Conservation (phyloP, 345 rosid species). For the Ceriops zippeliana region DNA sequence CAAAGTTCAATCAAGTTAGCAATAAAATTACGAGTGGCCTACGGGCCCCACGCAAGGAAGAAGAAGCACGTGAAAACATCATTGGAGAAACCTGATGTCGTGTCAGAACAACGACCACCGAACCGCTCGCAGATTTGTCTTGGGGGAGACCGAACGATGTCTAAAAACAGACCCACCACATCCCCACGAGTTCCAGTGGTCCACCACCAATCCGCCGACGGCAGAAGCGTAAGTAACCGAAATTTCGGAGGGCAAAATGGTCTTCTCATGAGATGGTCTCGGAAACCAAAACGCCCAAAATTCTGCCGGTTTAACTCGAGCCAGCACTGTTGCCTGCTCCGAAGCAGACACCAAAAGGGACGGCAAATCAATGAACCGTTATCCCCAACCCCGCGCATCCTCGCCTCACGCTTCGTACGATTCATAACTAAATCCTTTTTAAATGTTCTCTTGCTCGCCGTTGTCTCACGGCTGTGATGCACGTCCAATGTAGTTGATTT, state of each 20-base stretch:
- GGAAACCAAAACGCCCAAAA: conserved; percentile 25
- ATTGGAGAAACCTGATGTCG: conserved; percentile 22
- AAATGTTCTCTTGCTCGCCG: not conserved
- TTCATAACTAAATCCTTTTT: not conserved
- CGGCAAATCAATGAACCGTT: conserved; percentile 31
- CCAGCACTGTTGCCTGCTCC: conserved; percentile 61
- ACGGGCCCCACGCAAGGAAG: conserved; percentile 4
- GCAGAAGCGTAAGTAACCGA: conserved; percentile 13
- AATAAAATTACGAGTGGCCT: no score
- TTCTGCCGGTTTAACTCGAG: conserved; percentile 50
- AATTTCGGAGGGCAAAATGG: conserved; percentile 13
- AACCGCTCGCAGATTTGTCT: conserved; percentile 6
- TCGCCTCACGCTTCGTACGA: conserved; percentile 13
- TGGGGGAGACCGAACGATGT: not conserved
- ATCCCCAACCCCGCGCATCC: conserved; percentile 33
- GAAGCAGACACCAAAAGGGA: conserved; percentile 58
- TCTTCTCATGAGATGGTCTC: not conserved
- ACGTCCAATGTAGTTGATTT: no score
- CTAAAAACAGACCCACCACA: conserved; percentile 13
- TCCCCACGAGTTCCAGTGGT: conserved; percentile 24
- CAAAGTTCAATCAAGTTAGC: no score
- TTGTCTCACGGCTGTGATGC: not conserved
- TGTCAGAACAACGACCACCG: conserved; percentile 20
- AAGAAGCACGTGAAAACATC: conserved; percentile 27
- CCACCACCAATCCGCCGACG: conserved; percentile 19